These are phyloP conservation scores for Penicillium chermesinum DNA, from an alignment of 495 filamentous ascomycete species.

Conservation along the genomic window DNA sequence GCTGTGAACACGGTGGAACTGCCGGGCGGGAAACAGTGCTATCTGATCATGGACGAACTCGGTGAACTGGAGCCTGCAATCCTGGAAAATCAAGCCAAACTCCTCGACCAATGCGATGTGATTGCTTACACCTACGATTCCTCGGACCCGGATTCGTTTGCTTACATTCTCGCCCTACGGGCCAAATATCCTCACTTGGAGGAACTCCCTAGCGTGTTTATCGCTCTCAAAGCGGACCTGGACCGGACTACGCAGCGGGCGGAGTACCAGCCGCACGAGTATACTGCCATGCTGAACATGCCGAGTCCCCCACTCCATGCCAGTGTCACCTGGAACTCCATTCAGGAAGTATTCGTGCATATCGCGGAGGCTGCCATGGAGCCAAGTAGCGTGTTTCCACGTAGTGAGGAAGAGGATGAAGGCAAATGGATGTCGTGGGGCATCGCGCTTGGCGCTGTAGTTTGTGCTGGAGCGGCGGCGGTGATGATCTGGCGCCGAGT, in stretches of 20 bases:
- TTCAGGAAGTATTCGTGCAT: slow-evolving; percentile 84
- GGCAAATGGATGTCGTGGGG: slow-evolving; percentile 79
- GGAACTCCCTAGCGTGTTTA: slow-evolving; percentile 81
- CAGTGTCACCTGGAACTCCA: slow-evolving; percentile 84
- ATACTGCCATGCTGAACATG: slow-evolving; percentile 73
- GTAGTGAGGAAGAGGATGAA: slow-evolving; percentile 73
- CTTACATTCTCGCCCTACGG: slow-evolving; percentile 79
- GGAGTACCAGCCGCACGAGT: slow-evolving; percentile 88
- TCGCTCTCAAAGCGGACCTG: slow-evolving; percentile 86
- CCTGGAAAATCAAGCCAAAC: slow-evolving; percentile 81
- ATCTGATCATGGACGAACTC: slow-evolving; percentile 90
- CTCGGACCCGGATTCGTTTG: slow-evolving; percentile 89
- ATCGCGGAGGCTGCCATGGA: slow-evolving; percentile 87
- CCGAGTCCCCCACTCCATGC: slow-evolving; percentile 81
- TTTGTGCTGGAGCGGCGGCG: slow-evolving; percentile 74
- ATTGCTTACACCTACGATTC: slow-evolving; percentile 96
- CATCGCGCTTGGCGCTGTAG: slow-evolving; percentile 74
- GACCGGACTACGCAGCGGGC: slow-evolving; percentile 91
- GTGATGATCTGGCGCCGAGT: slow-evolving; percentile 68
- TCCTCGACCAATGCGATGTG: slow-evolving; percentile 90
- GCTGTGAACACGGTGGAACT: slow-evolving; percentile 96
- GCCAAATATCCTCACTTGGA: slow-evolving; percentile 76
- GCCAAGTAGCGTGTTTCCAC: slow-evolving; percentile 81
- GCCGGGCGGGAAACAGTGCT: slow-evolving; percentile 93
- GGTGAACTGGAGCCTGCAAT: slow-evolving; percentile 94